These are phyloP conservation scores for Aspergillus sclerotiicarbonarius DNA, from an alignment of 495 filamentous ascomycete genomes.

Conservation along the genomic window DNA sequence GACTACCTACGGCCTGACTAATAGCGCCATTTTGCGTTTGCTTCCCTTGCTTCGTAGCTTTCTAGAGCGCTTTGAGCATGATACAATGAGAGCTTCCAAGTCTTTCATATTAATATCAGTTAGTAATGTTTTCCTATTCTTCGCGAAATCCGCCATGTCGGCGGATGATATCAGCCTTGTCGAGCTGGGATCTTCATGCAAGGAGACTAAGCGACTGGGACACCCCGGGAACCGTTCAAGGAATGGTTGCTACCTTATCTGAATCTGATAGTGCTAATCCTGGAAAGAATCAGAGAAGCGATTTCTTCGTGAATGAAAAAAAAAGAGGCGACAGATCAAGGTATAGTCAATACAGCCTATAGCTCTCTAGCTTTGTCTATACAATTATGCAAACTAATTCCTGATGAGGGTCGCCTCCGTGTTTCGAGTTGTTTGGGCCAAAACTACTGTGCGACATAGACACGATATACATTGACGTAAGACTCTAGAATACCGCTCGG, in stretches of 20 bases:
- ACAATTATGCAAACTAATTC: neutral
- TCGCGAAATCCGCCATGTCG: neutral
- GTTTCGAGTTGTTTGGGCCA: neutral
- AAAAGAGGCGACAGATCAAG: neutral
- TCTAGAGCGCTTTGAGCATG: slow-evolving; percentile 10
- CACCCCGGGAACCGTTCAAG: neutral
- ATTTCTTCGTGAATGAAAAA: neutral
- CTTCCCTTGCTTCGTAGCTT: slow-evolving; percentile 15
- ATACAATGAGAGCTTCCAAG: neutral
- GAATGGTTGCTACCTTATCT: slow-evolving; percentile 5
- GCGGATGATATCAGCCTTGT: neutral
- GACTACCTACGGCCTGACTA: neutral
- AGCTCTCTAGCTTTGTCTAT: neutral
- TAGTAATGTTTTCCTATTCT: neutral
- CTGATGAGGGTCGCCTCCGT: neutral
- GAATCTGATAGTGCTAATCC: neutral
- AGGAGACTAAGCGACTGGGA: slow-evolving; percentile 15
- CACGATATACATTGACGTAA: neutral
- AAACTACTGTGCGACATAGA: slow-evolving; percentile 2
- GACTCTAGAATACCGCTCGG: neutral
- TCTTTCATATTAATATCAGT: slow-evolving; percentile 5
- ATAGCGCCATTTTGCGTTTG: neutral
- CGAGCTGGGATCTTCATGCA: slow-evolving; percentile 6
- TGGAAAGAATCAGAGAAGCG: neutral
- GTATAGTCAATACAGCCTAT: neutral